phyloP scores from a whole-genome alignment of 176 grass and related monocot species.

The Zizania latifolia region DNA sequence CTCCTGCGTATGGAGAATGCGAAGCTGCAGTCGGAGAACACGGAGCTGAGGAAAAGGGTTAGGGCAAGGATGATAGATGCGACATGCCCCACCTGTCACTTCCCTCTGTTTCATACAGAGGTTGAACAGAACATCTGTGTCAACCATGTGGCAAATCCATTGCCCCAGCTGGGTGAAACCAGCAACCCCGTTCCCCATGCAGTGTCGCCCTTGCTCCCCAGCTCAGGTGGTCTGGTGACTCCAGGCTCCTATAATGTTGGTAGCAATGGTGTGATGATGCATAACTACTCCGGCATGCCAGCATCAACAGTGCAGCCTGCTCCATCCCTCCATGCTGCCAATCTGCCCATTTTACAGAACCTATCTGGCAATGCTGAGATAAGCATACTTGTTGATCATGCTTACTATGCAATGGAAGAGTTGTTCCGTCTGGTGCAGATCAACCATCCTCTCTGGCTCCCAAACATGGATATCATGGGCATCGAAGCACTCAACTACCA shows the following conservation, averaged over 20 bases:
- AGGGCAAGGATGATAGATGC: background rate
- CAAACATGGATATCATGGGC: background rate
- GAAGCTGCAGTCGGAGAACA: background rate
- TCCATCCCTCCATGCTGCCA: background rate
- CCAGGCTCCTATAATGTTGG: background rate
- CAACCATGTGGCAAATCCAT: too few relatives aligned
- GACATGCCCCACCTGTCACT: background rate
- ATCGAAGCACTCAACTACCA: background rate
- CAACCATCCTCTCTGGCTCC: background rate
- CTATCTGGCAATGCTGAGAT: background rate
- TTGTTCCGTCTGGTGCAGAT: background rate
- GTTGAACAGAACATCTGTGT: too few relatives aligned
- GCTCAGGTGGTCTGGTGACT: background rate
- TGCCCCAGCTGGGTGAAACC: background rate
- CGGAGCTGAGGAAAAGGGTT: background rate
- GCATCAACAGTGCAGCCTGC: background rate
- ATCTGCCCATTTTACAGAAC: background rate
- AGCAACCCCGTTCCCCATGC: background rate
- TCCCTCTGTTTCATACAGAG: background rate
- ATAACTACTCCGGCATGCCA: background rate
- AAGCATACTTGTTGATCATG: background rate
- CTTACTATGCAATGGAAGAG: background rate
- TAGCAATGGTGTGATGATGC: background rate
- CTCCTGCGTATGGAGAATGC: background rate
- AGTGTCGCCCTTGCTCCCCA: background rate